Evolutionary conservation across 2,329 filamentous ascomycete species (phyloP), one percentile per base, ranked within the genome.

Genomic region (Penicillium concentricum): DNA sequence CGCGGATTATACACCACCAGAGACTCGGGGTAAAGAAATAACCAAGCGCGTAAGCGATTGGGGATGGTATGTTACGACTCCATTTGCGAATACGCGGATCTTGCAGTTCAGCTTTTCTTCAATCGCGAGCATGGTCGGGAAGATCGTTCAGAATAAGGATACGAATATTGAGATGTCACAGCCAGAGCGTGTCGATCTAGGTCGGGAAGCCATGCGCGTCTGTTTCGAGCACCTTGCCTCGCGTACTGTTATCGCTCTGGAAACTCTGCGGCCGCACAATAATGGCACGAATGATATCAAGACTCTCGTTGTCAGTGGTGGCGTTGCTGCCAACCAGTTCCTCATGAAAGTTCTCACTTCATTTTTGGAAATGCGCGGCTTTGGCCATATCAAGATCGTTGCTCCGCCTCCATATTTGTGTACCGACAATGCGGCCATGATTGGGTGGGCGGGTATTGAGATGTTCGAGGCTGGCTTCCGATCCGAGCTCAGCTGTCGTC

Each of bases 391-490:
- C 28, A 66, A 80, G 12, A 73, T 97, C 8, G 75, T 87, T 30
- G 89, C 88, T 54, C 93, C 94, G n/a, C 92, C 92, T 3, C 74
- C 84, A 10, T 79, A 81, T 41, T 80, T 93, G 51, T 97, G 94
- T 70, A 97, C 91, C 0, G 94, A 99, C 69, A 97, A 99, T 74
- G 94, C 94, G 13, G 91, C 92, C 46, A 99, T 99, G 94, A 92
- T 97, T 71, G 93, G 89, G 1, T 97, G 94, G 93, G 82, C 92
- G 1, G 94, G 89, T 0, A 82, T 92, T 63, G 92, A 97, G 76
- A 97, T 99, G 92, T 97, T 84, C 69, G 83, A 89, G 72, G 85
- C 84, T 1, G 92, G 93, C 0, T 92, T 85, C 80, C 75, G 79
- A 57, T 87, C 85, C 9, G 81, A 83, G 20, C 68, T 92, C 54